These are phyloP conservation scores for Candida vaughaniae DNA, from an alignment of 805 yeast genomes.

Conservation along the genomic window DNA sequence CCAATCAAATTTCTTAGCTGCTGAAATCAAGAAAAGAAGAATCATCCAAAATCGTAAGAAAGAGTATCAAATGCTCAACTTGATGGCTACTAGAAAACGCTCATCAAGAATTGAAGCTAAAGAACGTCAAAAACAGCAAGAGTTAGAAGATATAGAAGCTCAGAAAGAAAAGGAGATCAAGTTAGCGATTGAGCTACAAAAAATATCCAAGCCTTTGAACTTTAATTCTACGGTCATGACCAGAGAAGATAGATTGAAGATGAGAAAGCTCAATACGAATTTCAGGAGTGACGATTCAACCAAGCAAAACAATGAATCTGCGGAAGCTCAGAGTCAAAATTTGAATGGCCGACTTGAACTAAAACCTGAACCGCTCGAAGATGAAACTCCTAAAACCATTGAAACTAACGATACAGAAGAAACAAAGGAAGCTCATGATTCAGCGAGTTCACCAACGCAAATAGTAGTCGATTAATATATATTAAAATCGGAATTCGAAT, in stretches of 20 bases:
- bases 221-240: slow-evolving; percentile 22
- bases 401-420: too few species aligned
- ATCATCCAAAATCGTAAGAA: slow-evolving; percentile 54
- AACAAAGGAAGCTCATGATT: too few species aligned
- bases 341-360: too few species aligned
- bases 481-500: too few species aligned
- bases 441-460: too few species aligned
- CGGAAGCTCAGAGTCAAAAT: too few species aligned
- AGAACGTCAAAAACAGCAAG: slow-evolving; percentile 51
- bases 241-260: slow-evolving; percentile 32
- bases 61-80: slow-evolving; percentile 60
- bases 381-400: too few species aligned
- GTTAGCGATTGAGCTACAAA: slow-evolving; percentile 34
- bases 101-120: slow-evolving; percentile 73
- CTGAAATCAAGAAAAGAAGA: slow-evolving; percentile 55
- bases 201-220: slow-evolving; percentile 11
- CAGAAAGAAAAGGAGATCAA: slow-evolving; percentile 44
- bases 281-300: slow-evolving; percentile 5
- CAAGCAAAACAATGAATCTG: background rate
- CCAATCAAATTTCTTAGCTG: slow-evolving; percentile 7
- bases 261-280: slow-evolving; percentile 23
- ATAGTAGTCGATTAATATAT: slow-evolving; percentile 5
- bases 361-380: too few species aligned
- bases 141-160: slow-evolving; percentile 39
- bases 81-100: slow-evolving; percentile 68